Conservation (phyloP, 495 filamentous ascomycete genomes). For the Penicillium canescens region DNA sequence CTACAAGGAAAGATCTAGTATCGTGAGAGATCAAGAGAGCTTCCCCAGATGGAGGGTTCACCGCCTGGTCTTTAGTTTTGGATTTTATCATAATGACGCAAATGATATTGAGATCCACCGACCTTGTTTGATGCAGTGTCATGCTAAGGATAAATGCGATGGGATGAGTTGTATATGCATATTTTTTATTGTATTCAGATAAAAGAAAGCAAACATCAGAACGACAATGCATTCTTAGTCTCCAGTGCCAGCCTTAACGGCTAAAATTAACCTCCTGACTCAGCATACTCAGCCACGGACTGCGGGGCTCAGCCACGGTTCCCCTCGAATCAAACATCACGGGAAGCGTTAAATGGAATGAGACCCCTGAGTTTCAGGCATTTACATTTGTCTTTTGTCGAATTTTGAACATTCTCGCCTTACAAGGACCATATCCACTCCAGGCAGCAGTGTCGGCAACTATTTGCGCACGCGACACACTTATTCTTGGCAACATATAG, state of each 20-base stretch:
- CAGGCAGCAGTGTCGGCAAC: slow-evolving; percentile 6
- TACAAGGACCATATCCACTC: not conserved
- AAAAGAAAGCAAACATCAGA: not conserved
- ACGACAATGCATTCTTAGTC: not conserved
- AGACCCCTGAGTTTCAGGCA: not conserved
- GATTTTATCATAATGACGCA: slow-evolving; percentile 29
- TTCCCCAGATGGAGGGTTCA: slow-evolving; percentile 9
- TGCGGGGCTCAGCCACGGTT: not conserved
- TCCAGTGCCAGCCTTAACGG: slow-evolving; percentile 1
- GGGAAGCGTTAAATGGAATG: not conserved
- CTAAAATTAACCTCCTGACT: not conserved
- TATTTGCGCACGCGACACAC: not conserved
- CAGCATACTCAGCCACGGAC: not conserved
- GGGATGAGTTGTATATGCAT: too few species aligned
- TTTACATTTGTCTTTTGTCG: not conserved
- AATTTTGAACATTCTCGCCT: not conserved
- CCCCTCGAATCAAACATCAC: slow-evolving; percentile 7
- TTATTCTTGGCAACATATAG: slow-evolving; percentile 1
- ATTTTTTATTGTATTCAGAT: too few species aligned
- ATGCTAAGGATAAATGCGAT: not conserved
- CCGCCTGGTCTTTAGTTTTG: not conserved
- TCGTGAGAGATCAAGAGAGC: not conserved
- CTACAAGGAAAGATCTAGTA: not conserved
- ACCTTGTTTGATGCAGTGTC: slow-evolving; percentile 5
- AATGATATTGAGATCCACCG: slow-evolving; percentile 18